Base-by-base conservation (phyloP, 2,329 filamentous ascomycete species). In the Pyrenochaeta sp. region DNA sequence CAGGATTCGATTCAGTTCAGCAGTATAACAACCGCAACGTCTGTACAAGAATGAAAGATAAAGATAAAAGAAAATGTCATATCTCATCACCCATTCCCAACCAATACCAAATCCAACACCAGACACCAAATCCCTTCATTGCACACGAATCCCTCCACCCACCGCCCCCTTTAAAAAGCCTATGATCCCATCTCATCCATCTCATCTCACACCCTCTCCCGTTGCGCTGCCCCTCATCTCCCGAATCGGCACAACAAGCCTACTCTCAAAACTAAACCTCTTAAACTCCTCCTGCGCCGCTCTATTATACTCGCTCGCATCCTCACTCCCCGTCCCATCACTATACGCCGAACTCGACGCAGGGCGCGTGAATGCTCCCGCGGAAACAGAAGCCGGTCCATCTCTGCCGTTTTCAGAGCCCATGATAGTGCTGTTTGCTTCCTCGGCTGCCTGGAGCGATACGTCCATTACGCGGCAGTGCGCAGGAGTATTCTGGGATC, bases 261-360 rank as follows among this genome's bases (percentile, higher is more conserved):
- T 25, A 12, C 64, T 49, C 48, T 71, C 67, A 40, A 57, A 70
- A 46, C 65, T 69, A 22, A 72, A 68, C 27, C 62, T 49, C 8
- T 55, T 37, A 46, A 66, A 68, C 46, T 69, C 68, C 6, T 62
- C 58, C 24, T 68, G 61, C 27, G 66, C 66, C 3, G 47, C 44
- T 10, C 49, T 58, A 3, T 44, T 39, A 34, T 66, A 59, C 22
- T 19, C 19, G 19, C 56, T 47, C 15, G 56, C 62, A 22, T 68
- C 59, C 6, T 56, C 54, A 28, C 62, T 66, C 5, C 62, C 58
- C 0, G 52, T 57, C 28, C 56, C 61, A 48, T 43, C 37, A 32
- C 36, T 56, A 37, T 39, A 39, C 36, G 5, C 3, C 36, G 36
- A 39, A 10, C 9, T 15, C 13, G 36, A 39, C 19, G 19, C 19